Conservation (phyloP, 306 rosid species). For the Mimosa pudica region DNA sequence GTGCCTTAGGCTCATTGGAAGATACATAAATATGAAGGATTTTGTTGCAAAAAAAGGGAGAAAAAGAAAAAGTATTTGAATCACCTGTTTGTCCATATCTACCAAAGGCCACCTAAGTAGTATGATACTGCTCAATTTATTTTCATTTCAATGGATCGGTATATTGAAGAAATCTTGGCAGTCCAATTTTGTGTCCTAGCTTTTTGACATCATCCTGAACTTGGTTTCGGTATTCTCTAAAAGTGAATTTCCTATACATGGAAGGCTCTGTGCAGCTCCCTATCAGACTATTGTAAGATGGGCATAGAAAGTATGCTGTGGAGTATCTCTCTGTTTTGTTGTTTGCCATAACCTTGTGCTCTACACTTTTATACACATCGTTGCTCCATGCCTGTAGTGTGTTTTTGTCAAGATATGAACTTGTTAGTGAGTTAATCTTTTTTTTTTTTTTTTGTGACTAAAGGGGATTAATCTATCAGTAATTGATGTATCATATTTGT, state of each 20-base stretch:
- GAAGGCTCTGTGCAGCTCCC: constrained; percentile 73
- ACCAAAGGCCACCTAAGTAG: constrained; percentile 4
- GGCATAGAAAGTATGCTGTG: constrained; percentile 84
- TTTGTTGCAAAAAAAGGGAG: background rate
- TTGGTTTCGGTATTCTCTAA: constrained; percentile 74
- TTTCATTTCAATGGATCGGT: constrained; percentile 6
- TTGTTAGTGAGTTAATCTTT: constrained; percentile 32
- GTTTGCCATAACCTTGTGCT: constrained; percentile 79
- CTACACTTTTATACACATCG: constrained; percentile 76
- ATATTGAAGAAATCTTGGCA: constrained; percentile 59
- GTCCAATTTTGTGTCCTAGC: constrained; percentile 76
- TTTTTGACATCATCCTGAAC: constrained; percentile 75
- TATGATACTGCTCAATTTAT: constrained; percentile 1
- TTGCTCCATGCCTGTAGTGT: constrained; percentile 88
- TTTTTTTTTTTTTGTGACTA: background rate
- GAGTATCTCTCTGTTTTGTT: constrained; percentile 69
- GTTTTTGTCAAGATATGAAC: constrained; percentile 28
- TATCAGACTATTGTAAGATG: constrained; percentile 68
- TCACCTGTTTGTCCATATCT: constrained; percentile 7
- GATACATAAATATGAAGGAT: background rate
- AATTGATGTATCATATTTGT: constrained; percentile 25
- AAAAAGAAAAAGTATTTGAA: constrained; percentile 14
- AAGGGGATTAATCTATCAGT: constrained; percentile 2
- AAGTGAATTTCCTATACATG: constrained; percentile 71
- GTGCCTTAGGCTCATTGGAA: background rate